A percentile compares a stretch with the other conserved stretches of the same genome.
These are phyloP conservation scores for Trichoderma sp. DNA, from an alignment of 2,329 filamentous ascomycete species.

Conservation along the genomic window DNA sequence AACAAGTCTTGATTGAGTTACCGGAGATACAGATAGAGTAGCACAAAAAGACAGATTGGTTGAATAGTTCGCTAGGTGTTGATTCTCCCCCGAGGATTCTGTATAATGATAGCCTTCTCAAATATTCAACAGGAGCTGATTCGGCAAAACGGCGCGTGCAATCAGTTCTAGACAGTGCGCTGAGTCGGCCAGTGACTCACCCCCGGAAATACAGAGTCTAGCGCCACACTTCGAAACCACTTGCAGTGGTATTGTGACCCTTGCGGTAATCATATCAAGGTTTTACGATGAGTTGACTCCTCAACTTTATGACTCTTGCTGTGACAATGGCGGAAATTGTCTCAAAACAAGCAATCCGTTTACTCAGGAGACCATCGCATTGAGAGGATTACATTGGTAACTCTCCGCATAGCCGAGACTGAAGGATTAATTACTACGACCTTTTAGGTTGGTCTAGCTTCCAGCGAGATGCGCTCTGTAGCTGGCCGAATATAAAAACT, in stretches of 20 bases:
- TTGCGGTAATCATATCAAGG: background rate
- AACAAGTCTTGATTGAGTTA: background rate
- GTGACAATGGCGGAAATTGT: background rate
- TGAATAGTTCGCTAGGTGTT: background rate
- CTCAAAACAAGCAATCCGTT: background rate
- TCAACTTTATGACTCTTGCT: background rate
- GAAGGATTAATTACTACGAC: background rate
- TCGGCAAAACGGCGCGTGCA: background rate
- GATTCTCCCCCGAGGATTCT: background rate
- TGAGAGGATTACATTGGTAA: background rate
- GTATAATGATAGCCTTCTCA: background rate
- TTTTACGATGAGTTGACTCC: background rate
- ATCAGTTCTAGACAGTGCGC: background rate
- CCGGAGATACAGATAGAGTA: background rate
- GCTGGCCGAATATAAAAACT: background rate
- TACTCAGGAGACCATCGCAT: background rate
- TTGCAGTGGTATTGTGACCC: background rate
- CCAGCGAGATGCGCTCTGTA: background rate
- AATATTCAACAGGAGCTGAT: background rate
- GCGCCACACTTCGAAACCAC: background rate
- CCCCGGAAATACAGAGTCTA: background rate
- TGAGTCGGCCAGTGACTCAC: constrained; percentile 18
- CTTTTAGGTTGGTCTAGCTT: background rate
- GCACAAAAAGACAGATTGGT: background rate
- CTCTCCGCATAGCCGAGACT: background rate